A percentile compares a stretch with the other conserved stretches of the same genome.
phyloP scores from a whole-genome alignment of 371 early-diverging fungal species.

The Mortierella sp. region DNA sequence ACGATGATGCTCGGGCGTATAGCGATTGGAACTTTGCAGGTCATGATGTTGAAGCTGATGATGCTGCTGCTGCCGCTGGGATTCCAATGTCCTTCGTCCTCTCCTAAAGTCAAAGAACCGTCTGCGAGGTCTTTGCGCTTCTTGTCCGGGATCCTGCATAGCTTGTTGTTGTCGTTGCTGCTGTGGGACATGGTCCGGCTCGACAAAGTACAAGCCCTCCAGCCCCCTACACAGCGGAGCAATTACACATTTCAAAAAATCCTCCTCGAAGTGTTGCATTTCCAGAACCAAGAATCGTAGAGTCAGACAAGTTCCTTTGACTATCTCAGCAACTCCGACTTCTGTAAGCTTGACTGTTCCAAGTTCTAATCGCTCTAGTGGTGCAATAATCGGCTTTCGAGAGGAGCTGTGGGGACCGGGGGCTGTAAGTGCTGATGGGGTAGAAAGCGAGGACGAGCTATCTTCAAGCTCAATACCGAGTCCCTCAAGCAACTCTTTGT shows the following conservation, averaged over 20 bases:
- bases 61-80: not conserved
- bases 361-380: conserved; percentile 41
- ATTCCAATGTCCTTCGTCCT: not conserved
- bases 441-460: not conserved
- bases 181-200: conserved; percentile 11
- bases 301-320: conserved; percentile 19
- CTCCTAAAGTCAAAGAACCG: conserved; percentile 18
- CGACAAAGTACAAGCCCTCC: conserved; percentile 23
- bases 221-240: conserved; percentile 14
- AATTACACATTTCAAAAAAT: conserved; percentile 25
- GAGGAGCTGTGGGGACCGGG: not conserved
- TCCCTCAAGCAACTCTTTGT: conserved; percentile 37
- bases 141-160: not conserved
- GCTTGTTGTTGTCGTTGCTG: conserved; percentile 7
- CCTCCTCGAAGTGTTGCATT: conserved; percentile 31
- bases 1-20: not conserved
- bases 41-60: conserved; percentile 3
- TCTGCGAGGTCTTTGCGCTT: conserved; percentile 2
- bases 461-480: conserved; percentile 26
- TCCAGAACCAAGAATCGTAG: conserved; percentile 31
- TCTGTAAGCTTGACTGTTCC: conserved; percentile 31
- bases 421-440: not conserved
- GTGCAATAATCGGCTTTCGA: conserved; percentile 21
- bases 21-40: not conserved
- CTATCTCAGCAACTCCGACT: conserved; percentile 25